A percentile compares a stretch with the other conserved stretches of the same genome.
Conservation (phyloP, 108 stramenopile species). For the Fistulifera solaris region DNA sequence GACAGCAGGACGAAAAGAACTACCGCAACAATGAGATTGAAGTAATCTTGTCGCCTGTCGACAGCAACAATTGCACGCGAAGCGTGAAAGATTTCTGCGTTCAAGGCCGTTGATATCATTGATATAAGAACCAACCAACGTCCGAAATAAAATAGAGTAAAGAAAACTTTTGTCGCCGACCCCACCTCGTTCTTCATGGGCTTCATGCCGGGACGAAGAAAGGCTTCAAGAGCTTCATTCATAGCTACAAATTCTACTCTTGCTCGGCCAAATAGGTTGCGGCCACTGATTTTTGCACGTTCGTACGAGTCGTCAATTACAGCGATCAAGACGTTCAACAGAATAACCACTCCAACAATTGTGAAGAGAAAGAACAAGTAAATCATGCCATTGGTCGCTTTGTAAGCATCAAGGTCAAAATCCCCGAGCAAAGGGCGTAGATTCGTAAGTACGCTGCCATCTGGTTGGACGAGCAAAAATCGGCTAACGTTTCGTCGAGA, state of each 20-base stretch:
- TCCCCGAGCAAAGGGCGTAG: conserved; percentile 32
- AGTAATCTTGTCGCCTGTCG: no score
- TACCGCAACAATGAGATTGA: no score
- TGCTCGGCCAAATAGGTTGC: conserved; percentile 16
- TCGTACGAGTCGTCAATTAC: conserved; percentile 22
- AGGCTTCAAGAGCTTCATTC: conserved; percentile 12
- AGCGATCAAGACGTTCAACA: conserved; percentile 42
- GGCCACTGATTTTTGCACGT: conserved; percentile 5
- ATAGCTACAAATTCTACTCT: conserved; percentile 16
- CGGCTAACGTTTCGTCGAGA: conserved; percentile 5
- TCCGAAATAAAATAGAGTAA: not conserved
- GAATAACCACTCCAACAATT: conserved; percentile 25
- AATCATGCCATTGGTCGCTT: conserved; percentile 5
- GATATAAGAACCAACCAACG: conserved; percentile 4
- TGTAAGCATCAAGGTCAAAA: conserved; percentile 19
- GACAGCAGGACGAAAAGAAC: no score
- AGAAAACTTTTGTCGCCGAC: no score
- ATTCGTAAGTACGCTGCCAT: conserved; percentile 16
- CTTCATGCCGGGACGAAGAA: conserved; percentile 3
- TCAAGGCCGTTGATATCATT: conserved; percentile 1
- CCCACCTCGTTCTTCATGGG: not conserved
- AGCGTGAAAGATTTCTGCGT: not conserved
- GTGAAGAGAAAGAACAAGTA: conserved; percentile 22
- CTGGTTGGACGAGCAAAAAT: conserved; percentile 12
- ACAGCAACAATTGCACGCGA: not conserved